Evolutionary conservation across 2,329 filamentous ascomycete genomes (phyloP), one percentile per base, ranked within the genome.

Genomic region (Aureobasidium sp.): DNA sequence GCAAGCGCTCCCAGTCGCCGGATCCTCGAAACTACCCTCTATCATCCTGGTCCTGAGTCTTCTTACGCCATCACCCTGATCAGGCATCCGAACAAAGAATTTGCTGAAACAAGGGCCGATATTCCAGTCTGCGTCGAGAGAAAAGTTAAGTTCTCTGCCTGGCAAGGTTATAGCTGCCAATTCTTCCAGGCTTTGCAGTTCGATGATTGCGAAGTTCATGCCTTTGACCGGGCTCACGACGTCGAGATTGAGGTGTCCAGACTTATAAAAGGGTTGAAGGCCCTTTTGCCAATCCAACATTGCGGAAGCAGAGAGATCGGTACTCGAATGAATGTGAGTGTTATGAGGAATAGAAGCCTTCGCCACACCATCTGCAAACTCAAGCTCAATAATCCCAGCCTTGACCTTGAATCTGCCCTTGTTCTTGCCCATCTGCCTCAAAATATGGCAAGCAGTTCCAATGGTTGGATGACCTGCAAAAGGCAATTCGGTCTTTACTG

Each of bases 201-300:
- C 76, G 15, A 88, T 77, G 36, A 90, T 80, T n/a, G 84, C 74
- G 72, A 91, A 91, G 0, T 83, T 84, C 86, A 92, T 88, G 52
- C 89, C 89, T 48, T 84, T 84, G 39, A 91, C 88, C 49, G 91
- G 77, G 47, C 75, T 77, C 12, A 79, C 75, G 14, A 78, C 66
- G 15, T 65, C 70, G 58, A 66, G 61, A 6, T 47, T 64, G 48
- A 67, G 58, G 11, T 61, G 63, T 37, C 41, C 45, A 37, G 52
- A 25, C 3, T 52, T 39, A 4, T 44, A 36, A 29, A 58, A 49
- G 27, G 48, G 34, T 14, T 62, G 42, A 44, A 80, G 67, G 15
- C 55, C 64, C 14, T 75, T 71, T 64, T 79, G 77, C 25, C 76
- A 57, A 25, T 68, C 65, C 49, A 73, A 70, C n/a, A 73, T 63